Conservation (phyloP, 495 filamentous ascomycete genomes). For the Aspergillus cristatus region DNA sequence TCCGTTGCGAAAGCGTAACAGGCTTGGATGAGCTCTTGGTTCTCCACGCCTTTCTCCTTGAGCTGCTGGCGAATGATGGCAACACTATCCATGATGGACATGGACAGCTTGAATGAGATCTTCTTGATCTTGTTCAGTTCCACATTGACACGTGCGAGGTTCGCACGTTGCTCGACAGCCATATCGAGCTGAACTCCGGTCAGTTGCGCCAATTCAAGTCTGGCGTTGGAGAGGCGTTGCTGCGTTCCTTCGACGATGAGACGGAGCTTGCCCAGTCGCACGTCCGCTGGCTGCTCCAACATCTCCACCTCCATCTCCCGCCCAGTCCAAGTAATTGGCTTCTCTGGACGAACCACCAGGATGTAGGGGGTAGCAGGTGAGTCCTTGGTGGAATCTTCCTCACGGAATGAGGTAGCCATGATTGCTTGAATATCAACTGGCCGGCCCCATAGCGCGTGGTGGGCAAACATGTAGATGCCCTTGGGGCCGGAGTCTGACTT, state of each 20-base stretch:
- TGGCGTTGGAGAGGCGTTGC: slow-evolving; percentile 65
- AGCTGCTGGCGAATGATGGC: slow-evolving; percentile 77
- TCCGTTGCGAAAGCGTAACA: slow-evolving; percentile 98
- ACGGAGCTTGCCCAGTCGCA: slow-evolving; percentile 79
- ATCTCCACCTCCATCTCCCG: slow-evolving; percentile 59
- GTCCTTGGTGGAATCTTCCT: slow-evolving; percentile 62
- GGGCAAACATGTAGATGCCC: slow-evolving; percentile 76
- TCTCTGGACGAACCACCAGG: slow-evolving; percentile 74
- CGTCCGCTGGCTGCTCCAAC: slow-evolving; percentile 69
- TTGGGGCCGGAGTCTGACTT: slow-evolving; percentile 52
- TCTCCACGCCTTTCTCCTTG: slow-evolving; percentile 64
- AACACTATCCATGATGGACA: slow-evolving; percentile 98
- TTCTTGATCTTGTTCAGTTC: slow-evolving; percentile 93
- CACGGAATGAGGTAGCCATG: slow-evolving; percentile 79
- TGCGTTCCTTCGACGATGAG: slow-evolving; percentile 85
- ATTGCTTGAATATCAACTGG: slow-evolving; percentile 74
- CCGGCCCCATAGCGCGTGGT: slow-evolving; percentile 63
- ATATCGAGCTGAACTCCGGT: slow-evolving; percentile 77
- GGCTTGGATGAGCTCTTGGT: slow-evolving; percentile 94
- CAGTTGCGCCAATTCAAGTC: slow-evolving; percentile 62
- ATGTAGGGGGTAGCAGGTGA: slow-evolving; percentile 64
- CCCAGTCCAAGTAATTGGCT: slow-evolving; percentile 74
- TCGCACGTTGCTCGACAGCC: slow-evolving; percentile 84
- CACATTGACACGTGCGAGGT: slow-evolving; percentile 81
- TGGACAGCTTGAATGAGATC: slow-evolving; percentile 92